Evolutionary conservation across 164 flowering plant genomes (phyloP), one percentile per base, ranked within the genome.

Genomic region (Euptelea pleiosperma): DNA sequence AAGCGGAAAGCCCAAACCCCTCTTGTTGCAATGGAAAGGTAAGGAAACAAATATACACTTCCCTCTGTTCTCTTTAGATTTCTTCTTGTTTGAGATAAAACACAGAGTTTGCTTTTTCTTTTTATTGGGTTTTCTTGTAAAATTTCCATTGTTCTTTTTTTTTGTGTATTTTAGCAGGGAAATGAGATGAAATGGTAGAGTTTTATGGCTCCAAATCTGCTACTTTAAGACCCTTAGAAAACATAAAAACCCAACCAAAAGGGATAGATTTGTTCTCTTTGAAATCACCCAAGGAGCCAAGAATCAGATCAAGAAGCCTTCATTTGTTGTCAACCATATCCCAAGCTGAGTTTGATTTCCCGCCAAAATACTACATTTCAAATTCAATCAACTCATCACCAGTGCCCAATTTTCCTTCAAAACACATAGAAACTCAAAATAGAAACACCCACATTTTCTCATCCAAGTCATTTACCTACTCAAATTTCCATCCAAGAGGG

Each of bases 161-260:
- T 49, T 60, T 28, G 37, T 26, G n/a, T 12, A 18, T 42, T 22
- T 55, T 39, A 18, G 8, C 10, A 6, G 41, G 21, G n/a, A 18
- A 12, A 25, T 49, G 70, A 50, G 33, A 49, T 67, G 70, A 61
- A 67, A 67, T 67, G 70, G 37, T 49, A n/a, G 65, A 28, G 50
- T 55, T 67, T n/a, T 46, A 47, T 47, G 19, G 5, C 52, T 48
- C 42, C 16, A 41, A 55, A 40, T 67, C 35, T 28, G 44, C 52
- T 22, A 16, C 40, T 11, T 11, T 39, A 24, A 35, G 42, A 30
- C 14, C 65, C 21, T 9, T 22, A 28, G 37, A 47, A 25, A 3
- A 36, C 1, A 26, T 28, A 15, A 29, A 39, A 47, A 24, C 42
- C 33, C 46, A 36, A 15, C 41, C 47, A 6, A 19, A 46, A 31